Conservation (phyloP, 2,329 filamentous ascomycete genomes). For the Xenoacremonium recifei region DNA sequence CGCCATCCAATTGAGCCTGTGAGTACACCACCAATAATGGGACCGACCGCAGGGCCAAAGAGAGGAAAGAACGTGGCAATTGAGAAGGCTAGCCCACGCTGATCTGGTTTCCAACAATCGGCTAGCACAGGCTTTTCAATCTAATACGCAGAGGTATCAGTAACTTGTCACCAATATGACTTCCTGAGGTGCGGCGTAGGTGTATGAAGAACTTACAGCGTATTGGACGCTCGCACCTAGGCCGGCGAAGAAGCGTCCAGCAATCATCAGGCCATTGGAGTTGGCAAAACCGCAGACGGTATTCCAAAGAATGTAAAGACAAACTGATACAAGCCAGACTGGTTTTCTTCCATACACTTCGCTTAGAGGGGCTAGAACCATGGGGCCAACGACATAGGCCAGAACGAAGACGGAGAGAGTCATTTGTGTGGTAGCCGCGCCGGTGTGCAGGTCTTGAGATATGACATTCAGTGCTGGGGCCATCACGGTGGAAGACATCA, state of each 20-base stretch:
- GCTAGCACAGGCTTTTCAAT: constrained; percentile 16
- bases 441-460: not conserved
- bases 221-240: not conserved
- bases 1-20: constrained; percentile 45
- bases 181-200: not conserved
- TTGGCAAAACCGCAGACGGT: not conserved
- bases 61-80: constrained; percentile 7
- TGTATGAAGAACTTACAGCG: not conserved
- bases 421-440: not conserved
- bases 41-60: constrained; percentile 30
- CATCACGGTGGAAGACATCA: constrained; percentile 31
- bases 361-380: not conserved
- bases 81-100: constrained; percentile 34
- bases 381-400: not conserved
- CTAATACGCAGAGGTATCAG: not conserved
- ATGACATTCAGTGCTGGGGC: constrained; percentile 29
- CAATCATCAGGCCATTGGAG: not conserved
- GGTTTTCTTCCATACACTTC: not conserved
- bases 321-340: not conserved
- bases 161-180: not conserved
- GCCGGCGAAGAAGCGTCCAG: not conserved
- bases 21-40: constrained; percentile 28
- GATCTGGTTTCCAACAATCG: constrained; percentile 54
- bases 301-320: not conserved
- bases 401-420: not conserved